Evolutionary conservation across 2,329 filamentous ascomycete genomes (phyloP), one percentile per base, ranked within the genome.

Genomic region (Beauveria rudraprayagi): DNA sequence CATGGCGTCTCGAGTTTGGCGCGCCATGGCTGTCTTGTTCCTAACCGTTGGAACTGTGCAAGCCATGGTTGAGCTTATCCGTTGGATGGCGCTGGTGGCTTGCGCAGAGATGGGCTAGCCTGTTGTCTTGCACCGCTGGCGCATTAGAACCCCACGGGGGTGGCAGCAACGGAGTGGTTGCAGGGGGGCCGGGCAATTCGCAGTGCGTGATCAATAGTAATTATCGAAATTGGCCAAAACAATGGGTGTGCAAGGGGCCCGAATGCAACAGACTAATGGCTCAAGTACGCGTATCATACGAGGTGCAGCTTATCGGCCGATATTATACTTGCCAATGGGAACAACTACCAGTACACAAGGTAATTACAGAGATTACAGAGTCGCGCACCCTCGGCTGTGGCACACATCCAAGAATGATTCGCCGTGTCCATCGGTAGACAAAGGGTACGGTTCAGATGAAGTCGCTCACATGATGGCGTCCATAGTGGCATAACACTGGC

Each of bases 51-150:
- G 55, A 28, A 50, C 55, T 30, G 43, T 40, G 41, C 53, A 58
- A 56, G 61, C 55, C 61, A 59, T 62, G 61, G 61, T 56, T 59
- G 56, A 59, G 61, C 61, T 62, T 62, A 62, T 59, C 56, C 61
- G 60, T 47, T 41, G 41, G 59, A 50, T 61, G 52, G 44, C 52
- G 53, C 40, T 56, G 54, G 61, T 62, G 61, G 61, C 61, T 54
- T 62, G 56, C 43, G 37, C 30, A 54, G 48, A 59, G 34, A 55
- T 59, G 50, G 30, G 30, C 48, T 51, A 60, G 41, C 48, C 11
- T 28, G 30, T 34, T 47, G 50, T 60, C 37, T 43, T 48, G 47
- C 57, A 47, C 40, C 48, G 48, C 48, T 60, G 43, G 50, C 30
- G 58, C 58, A 44, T 41, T 46, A 28, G 40, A 60, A 53, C 57